phyloP scores from a whole-genome alignment of 306 rosid species.

The Prunus kanzakura region DNA sequence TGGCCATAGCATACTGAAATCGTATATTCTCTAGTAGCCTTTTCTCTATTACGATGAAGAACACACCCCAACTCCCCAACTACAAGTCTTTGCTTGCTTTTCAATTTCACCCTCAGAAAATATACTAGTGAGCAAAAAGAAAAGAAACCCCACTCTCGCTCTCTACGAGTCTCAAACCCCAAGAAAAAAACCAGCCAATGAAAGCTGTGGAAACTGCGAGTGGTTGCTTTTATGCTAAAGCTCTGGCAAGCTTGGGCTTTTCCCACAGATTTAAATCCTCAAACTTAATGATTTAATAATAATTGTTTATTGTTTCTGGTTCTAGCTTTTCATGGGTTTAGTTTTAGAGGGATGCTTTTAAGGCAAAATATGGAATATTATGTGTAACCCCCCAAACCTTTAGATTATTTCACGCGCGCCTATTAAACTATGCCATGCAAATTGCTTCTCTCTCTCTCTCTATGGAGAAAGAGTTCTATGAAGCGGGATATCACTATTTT shows the following conservation, averaged over 20 bases:
- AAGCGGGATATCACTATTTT: too few species aligned
- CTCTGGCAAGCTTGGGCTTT: not conserved
- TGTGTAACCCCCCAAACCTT: constrained; percentile 18
- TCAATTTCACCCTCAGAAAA: not conserved
- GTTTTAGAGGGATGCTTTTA: not conserved
- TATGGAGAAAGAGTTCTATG: too few species aligned
- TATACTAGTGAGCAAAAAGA: not conserved
- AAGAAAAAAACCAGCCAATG: not conserved
- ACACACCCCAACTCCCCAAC: not conserved
- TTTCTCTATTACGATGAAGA: constrained; percentile 3
- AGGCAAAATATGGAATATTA: constrained; percentile 44
- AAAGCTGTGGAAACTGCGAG: not conserved
- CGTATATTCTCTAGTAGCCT: constrained; percentile 3
- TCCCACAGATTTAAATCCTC: not conserved
- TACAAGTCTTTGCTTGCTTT: not conserved
- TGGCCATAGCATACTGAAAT: not conserved
- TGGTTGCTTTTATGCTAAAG: not conserved
- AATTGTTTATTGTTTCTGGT: not conserved
- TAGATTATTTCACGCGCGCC: constrained; percentile 29
- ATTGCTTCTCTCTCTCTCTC: not conserved
- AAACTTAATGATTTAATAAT: not conserved
- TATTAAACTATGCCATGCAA: constrained; percentile 13
- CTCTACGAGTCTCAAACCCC: not conserved
- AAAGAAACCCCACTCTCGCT: not conserved
- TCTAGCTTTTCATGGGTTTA: constrained; percentile 2